Base-by-base conservation (phyloP, 108 stramenopile genomes). In the Cyclostephanos invisitatus region DNA sequence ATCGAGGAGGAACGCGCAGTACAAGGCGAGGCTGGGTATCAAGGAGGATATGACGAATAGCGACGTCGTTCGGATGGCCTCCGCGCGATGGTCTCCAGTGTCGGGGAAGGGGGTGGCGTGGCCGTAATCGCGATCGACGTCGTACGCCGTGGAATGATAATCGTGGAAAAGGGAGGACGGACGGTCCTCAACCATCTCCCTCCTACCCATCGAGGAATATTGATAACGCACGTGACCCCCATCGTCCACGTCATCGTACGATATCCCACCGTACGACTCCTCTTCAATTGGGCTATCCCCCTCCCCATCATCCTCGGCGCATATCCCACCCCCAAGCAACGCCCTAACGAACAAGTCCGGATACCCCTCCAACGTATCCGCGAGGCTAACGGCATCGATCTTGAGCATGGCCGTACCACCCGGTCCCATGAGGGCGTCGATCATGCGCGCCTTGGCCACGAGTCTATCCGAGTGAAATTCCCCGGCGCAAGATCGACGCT, bases 381-480 rank as follows among this genome's bases (percentile, higher is more conserved):
- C 93, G 40, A 94, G 74, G 64, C 85, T 87, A 83, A 90, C 88
- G 53, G 93, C 93, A 83, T 94, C 93, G 68, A 91, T 94, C 61
- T 91, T 91, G 22, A 94, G 72, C 89, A 94, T 89, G 1, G 90
- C 93, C 15, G 32, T 4, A 4, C 32, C 32, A 32, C 44, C 44
- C 38, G 62, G 67, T 4, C 15, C 18, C 50, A 94, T 65, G 10
- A 94, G 60, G 50, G 82, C 78, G 47, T 91, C 89, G 2, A 94
- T 86, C 29, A 94, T 65, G 15, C 83, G 65, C 17, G 76, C 93
- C 75, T 94, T 94, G 55, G 88, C 78, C 56, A 83, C 72, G 28
- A 81, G 67, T 44, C 79, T 84, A 28, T 75, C 24, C 0, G 61
- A 27, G 50, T 83, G 75, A 65, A 94, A 77, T 37, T 47, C 53